These are phyloP conservation scores for Blastomyces parvus DNA, from an alignment of 2,329 filamentous ascomycete species.

Conservation along the genomic window DNA sequence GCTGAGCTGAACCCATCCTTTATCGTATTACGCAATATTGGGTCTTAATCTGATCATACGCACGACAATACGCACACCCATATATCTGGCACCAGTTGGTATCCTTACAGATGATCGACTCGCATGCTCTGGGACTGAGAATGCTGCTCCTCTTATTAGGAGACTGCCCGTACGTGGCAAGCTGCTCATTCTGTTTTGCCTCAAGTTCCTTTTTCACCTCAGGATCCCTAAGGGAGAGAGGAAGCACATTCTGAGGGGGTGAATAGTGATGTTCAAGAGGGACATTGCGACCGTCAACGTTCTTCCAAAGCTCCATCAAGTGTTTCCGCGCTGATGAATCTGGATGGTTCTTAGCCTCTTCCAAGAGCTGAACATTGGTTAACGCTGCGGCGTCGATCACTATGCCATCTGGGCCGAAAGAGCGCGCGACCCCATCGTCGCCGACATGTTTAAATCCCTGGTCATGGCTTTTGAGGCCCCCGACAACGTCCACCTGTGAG, in stretches of 20 bases:
- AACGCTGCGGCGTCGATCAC: not conserved
- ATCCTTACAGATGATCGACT: no score
- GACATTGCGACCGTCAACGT: not conserved
- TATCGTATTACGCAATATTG: no score
- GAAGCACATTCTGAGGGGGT: not conserved
- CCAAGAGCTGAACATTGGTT: not conserved
- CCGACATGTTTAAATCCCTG: not conserved
- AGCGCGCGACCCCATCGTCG: not conserved
- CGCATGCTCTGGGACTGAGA: no score
- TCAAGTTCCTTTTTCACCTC: not conserved
- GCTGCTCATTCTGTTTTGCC: not conserved
- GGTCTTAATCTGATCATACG: no score
- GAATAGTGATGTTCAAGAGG: not conserved
- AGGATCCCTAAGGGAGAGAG: not conserved
- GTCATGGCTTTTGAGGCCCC: not conserved
- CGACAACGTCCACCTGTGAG: not conserved
- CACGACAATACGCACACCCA: no score
- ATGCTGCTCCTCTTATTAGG: no score
- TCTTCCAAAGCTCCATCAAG: not conserved
- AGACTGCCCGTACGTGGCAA: not conserved
- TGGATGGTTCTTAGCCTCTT: not conserved
- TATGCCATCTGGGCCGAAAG: not conserved
- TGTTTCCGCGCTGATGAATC: not conserved
- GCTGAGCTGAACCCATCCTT: no score
- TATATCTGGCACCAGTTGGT: no score